Percentiles rank a stretch among this genome's conserved stretches.
phyloP scores from a whole-genome alignment of 495 filamentous ascomycete species.

The Mytilinidion resinicola region DNA sequence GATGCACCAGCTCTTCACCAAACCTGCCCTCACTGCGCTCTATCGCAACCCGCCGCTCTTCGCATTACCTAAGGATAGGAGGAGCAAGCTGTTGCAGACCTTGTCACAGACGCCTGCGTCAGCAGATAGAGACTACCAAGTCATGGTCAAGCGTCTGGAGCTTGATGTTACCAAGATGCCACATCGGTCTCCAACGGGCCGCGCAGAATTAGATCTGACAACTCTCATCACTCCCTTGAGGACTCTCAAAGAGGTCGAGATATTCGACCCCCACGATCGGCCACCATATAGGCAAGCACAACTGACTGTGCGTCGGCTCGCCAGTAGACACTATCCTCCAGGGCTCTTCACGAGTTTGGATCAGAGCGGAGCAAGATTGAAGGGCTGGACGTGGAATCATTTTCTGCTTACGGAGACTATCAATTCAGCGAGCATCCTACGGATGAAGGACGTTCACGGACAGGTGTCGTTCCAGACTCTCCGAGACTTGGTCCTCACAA shows the following conservation, averaged over 20 bases:
- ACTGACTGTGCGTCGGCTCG: conserved; percentile 46
- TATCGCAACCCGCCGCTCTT: conserved; percentile 62
- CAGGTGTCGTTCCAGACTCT: conserved; percentile 54
- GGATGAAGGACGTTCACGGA: conserved; percentile 51
- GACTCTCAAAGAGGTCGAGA: conserved; percentile 49
- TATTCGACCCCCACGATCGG: conserved; percentile 49
- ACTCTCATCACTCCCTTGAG: conserved; percentile 50
- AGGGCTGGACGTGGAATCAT: conserved; percentile 73
- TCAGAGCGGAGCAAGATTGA: conserved; percentile 44
- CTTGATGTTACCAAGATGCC: conserved; percentile 47
- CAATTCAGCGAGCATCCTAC: conserved; percentile 40
- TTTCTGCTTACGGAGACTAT: conserved; percentile 37
- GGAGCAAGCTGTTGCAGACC: conserved; percentile 43
- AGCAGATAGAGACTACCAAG: conserved; percentile 49
- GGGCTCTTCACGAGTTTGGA: conserved; percentile 52
- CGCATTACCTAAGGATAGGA: conserved; percentile 42
- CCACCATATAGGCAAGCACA: conserved; percentile 48
- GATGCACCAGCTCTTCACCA: conserved; percentile 58
- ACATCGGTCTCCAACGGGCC: conserved; percentile 10
- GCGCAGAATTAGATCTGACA: conserved; percentile 8
- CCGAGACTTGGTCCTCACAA: conserved; percentile 56
- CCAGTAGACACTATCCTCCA: conserved; percentile 45
- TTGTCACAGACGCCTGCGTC: conserved; percentile 40
- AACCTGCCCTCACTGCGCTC: conserved; percentile 68
- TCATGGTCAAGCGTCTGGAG: conserved; percentile 63